Evolutionary conservation across 2,329 filamentous ascomycete species (phyloP).

Genomic region (Paecilomyces sp.): DNA sequence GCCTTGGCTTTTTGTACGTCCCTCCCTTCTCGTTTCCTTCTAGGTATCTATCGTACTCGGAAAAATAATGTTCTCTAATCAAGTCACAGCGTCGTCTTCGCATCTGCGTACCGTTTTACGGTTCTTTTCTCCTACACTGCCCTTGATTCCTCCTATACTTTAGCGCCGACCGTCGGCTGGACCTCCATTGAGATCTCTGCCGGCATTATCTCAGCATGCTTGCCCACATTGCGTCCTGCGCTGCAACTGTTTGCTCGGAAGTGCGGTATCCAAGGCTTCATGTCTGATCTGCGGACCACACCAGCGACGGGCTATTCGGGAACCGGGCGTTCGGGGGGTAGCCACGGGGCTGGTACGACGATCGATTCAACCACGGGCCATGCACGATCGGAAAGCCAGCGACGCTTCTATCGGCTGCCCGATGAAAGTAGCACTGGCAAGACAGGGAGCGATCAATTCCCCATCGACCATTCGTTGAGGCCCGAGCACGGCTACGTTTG

Average conservation of each 20-base stretch:
- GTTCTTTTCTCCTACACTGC: constrained; percentile 18
- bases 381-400: constrained; percentile 5
- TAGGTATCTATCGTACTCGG: not conserved
- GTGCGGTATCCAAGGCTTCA: constrained; percentile 10
- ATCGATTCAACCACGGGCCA: constrained; percentile 1
- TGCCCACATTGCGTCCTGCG: constrained; percentile 18
- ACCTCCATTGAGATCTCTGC: constrained; percentile 22
- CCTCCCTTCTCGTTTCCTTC: not conserved
- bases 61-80: not conserved
- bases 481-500: constrained; percentile 12
- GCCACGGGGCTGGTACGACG: not conserved
- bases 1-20: constrained; percentile 17
- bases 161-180: constrained; percentile 21
- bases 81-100: constrained; percentile 16
- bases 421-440: constrained; percentile 6
- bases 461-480: constrained; percentile 8
- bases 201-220: constrained; percentile 20
- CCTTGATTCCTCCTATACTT: constrained; percentile 17
- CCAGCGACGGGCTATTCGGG: constrained; percentile 4
- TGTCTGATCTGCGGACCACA: constrained; percentile 9
- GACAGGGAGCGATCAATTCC: constrained; percentile 1
- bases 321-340: not conserved
- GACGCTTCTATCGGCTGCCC: constrained; percentile 13
- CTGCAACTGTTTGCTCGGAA: constrained; percentile 12
- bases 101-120: constrained; percentile 18